Evolutionary conservation across 345 rosid genomes (phyloP).

Genomic region (Fremontodendron californicum): DNA sequence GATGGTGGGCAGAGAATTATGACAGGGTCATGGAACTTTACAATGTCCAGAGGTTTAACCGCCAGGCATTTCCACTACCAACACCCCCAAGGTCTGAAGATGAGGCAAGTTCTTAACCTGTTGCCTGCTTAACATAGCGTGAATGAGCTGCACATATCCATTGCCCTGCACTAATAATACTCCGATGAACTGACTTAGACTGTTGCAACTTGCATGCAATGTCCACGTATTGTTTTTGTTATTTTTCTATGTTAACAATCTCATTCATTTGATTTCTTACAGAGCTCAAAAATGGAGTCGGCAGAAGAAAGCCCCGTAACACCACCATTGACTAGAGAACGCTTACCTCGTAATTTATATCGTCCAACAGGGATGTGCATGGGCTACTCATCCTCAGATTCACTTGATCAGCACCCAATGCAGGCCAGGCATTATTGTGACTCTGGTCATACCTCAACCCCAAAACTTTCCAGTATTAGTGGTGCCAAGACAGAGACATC

Average conservation of each 20-base stretch:
- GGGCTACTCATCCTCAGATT: conserved; percentile 78
- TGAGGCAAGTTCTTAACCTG: conserved; percentile 48
- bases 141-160: no score
- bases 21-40: conserved; percentile 94
- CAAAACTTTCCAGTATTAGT: no score
- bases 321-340: conserved; percentile 65
- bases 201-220: no score
- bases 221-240: neutral
- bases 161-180: no score
- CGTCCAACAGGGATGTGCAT: conserved; percentile 57
- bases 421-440: conserved; percentile 59
- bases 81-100: conserved; percentile 94
- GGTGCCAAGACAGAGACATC: conserved; percentile 95
- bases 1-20: conserved; percentile 98
- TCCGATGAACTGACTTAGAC: no score
- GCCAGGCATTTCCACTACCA: conserved; percentile 80
- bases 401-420: conserved; percentile 58
- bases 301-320: no score
- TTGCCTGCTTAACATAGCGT: neutral
- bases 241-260: neutral
- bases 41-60: no score
- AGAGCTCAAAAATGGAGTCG: conserved; percentile 62
- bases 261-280: conserved; percentile 16
- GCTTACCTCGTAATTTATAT: conserved; percentile 67
- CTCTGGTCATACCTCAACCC: conserved; percentile 77